These are phyloP conservation scores for Pseudogymnoascus sp. DNA, from an alignment of 2,329 filamentous ascomycete genomes.

Conservation along the genomic window DNA sequence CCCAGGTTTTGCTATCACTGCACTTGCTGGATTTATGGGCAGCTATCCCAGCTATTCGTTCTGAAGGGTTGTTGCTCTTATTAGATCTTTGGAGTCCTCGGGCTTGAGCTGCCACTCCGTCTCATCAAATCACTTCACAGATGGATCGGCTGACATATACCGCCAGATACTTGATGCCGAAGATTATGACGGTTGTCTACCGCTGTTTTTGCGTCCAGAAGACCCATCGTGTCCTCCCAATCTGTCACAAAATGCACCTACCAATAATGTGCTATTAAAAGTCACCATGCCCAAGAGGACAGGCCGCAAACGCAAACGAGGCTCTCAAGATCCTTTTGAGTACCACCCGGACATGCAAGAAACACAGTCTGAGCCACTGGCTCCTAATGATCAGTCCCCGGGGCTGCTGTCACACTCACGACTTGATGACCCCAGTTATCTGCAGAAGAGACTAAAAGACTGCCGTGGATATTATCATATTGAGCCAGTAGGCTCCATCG, in stretches of 20 bases:
- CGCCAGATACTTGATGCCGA: constrained; percentile 38
- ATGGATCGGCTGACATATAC: neutral
- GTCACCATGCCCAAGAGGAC: constrained; percentile 81
- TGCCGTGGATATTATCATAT: constrained; percentile 61
- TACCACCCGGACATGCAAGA: neutral
- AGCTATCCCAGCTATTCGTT: neutral
- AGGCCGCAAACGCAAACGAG: constrained; percentile 76
- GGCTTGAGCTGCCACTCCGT: neutral
- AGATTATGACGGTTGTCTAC: constrained; percentile 44
- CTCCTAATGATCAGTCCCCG: constrained; percentile 12
- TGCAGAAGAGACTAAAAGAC: constrained; percentile 62
- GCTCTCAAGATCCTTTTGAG: constrained; percentile 59
- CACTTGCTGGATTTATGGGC: constrained; percentile 7
- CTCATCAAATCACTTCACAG: neutral
- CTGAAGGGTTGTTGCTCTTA: neutral
- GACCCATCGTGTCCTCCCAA: constrained; percentile 74
- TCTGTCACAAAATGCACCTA: constrained; percentile 65
- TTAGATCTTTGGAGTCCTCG: neutral
- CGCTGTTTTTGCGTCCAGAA: constrained; percentile 70
- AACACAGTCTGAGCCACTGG: neutral
- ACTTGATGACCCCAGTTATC: constrained; percentile 44
- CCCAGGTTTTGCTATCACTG: constrained; percentile 11
- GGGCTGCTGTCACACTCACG: constrained; percentile 38
- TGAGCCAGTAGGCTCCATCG: constrained; percentile 64
- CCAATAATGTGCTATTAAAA: constrained; percentile 80